phyloP scores from a whole-genome alignment of 1,284 basidiomycete species.

The Ustilago cynodontis region DNA sequence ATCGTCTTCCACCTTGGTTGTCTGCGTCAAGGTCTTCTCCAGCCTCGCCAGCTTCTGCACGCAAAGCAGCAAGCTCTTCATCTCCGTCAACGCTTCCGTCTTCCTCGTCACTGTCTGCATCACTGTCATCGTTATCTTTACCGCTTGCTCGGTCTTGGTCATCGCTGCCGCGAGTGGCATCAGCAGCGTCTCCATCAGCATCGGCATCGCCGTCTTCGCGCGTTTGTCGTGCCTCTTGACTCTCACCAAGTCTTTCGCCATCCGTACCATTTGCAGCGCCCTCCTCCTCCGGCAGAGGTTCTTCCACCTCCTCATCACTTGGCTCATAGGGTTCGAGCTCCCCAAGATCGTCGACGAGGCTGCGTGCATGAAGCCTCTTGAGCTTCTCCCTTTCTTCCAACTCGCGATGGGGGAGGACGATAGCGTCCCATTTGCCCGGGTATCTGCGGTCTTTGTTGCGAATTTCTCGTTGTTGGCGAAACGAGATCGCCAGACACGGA shows the following conservation, averaged over 20 bases:
- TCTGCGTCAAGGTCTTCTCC: slow-evolving; percentile 47
- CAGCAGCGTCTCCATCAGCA: slow-evolving; percentile 23
- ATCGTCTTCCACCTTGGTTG: slow-evolving; percentile 26
- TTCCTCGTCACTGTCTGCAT: slow-evolving; percentile 47
- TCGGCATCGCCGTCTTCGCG: slow-evolving; percentile 21
- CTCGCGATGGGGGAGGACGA: slow-evolving; percentile 55
- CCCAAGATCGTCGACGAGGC: slow-evolving; percentile 55
- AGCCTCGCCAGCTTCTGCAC: slow-evolving; percentile 48
- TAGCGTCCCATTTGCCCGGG: slow-evolving; percentile 62
- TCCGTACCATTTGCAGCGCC: slow-evolving; percentile 13
- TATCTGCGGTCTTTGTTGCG: slow-evolving; percentile 50
- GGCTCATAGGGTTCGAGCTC: slow-evolving; percentile 52
- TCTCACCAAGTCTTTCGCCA: slow-evolving; percentile 7
- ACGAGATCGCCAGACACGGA: slow-evolving; percentile 60
- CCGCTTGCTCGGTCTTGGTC: slow-evolving; percentile 15
- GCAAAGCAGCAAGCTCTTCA: slow-evolving; percentile 63
- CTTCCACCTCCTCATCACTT: slow-evolving; percentile 48
- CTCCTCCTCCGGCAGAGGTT: slow-evolving; percentile 13
- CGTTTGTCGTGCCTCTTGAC: slow-evolving; percentile 2
- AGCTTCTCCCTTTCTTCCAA: slow-evolving; percentile 50
- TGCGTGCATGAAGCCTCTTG: slow-evolving; percentile 42
- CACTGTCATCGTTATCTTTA: slow-evolving; percentile 39
- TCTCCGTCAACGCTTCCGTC: slow-evolving; percentile 57
- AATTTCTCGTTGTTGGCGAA: slow-evolving; percentile 55
- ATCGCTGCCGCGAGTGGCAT: slow-evolving; percentile 4